Evolutionary conservation across 345 rosid genomes (phyloP).

Genomic region (Melaleuca alternifolia): DNA sequence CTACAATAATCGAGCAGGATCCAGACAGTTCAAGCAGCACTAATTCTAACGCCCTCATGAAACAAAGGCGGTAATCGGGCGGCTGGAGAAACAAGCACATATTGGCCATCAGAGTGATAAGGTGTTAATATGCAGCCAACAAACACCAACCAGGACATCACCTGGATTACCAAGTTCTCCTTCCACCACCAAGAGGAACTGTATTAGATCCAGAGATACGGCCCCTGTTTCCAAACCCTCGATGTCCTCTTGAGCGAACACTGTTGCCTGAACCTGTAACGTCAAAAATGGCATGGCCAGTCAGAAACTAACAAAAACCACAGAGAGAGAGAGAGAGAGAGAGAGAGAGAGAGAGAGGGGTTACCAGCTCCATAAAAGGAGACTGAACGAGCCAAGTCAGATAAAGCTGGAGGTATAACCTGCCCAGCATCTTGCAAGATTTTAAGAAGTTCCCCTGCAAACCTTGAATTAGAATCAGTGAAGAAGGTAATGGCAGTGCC

Average conservation of each 20-base stretch:
- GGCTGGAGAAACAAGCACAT: not conserved
- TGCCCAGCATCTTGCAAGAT: slow-evolving; percentile 89
- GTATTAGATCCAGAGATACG: slow-evolving; percentile 64
- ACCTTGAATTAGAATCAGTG: slow-evolving; percentile 74
- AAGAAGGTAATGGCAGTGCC: slow-evolving; percentile 87
- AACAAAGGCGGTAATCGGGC: not conserved
- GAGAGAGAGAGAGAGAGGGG: not conserved
- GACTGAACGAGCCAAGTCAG: slow-evolving; percentile 45
- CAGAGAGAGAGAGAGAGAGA: not conserved
- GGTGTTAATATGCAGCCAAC: not conserved
- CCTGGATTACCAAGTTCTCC: slow-evolving; percentile 40
- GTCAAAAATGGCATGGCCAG: not conserved
- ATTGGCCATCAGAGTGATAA: not conserved
- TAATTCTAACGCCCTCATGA: not conserved
- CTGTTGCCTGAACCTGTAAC: slow-evolving; percentile 43
- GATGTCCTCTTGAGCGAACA: slow-evolving; percentile 73
- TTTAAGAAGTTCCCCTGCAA: slow-evolving; percentile 78
- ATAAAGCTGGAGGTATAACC: slow-evolving; percentile 55
- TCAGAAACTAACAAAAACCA: not conserved
- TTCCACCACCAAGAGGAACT: slow-evolving; percentile 61
- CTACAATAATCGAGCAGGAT: not conserved
- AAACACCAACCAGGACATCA: not conserved
- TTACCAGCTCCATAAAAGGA: slow-evolving; percentile 50
- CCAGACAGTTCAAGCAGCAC: not conserved
- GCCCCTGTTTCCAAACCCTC: slow-evolving; percentile 57